phyloP scores from a whole-genome alignment of 352 stramenopile genomes.

The Phytophthora idaei region DNA sequence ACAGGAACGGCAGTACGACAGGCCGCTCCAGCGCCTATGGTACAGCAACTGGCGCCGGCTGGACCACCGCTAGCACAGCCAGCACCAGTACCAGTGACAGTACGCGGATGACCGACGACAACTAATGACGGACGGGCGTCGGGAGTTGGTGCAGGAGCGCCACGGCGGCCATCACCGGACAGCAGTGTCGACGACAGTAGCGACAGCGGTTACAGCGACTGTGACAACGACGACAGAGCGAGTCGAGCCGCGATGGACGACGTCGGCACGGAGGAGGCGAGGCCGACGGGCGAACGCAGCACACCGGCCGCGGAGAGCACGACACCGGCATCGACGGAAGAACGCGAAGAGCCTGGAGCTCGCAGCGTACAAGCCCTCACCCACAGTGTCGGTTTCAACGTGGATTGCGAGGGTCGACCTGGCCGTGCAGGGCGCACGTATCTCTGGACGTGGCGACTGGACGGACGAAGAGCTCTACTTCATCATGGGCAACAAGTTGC shows the following conservation, averaged over 20 bases:
- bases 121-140: background rate
- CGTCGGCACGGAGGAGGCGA: background rate
- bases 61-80: too few species aligned
- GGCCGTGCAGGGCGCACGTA: background rate
- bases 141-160: background rate
- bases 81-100: too few species aligned
- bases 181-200: background rate
- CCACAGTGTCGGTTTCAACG: background rate
- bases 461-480: conserved; percentile 6
- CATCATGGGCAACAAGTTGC: conserved; percentile 11
- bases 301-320: background rate
- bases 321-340: background rate
- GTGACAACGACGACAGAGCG: too few species aligned
- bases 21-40: too few species aligned
- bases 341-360: background rate
- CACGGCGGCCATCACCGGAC: background rate
- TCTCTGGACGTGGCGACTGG: background rate
- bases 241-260: background rate
- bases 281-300: background rate
- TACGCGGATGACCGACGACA: too few species aligned
- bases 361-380: too few species aligned
- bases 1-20: too few species aligned
- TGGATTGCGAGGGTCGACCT: background rate
- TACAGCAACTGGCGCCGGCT: too few species aligned
- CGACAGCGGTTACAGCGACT: background rate